Percentiles rank a stretch among this genome's conserved stretches.
These are phyloP conservation scores for Nitzschia inconspicua DNA, from an alignment of 108 stramenopile genomes.

Conservation along the genomic window DNA sequence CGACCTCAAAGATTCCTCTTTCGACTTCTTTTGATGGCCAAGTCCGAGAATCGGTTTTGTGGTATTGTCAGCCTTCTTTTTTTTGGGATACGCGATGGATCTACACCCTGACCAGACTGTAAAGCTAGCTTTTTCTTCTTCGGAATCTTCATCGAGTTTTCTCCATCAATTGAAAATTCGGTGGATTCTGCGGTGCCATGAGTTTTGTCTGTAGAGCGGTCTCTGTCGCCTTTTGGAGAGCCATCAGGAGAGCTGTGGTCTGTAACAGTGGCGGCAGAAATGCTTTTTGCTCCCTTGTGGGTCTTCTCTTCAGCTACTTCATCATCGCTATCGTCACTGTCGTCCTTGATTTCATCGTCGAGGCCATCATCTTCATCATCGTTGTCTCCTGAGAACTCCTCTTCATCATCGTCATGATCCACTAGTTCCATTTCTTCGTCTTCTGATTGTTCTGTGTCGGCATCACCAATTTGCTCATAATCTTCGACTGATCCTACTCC, in stretches of 20 bases:
- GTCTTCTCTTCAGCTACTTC: background rate
- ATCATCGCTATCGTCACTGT: background rate
- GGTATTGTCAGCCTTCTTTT: no score
- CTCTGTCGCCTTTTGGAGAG: background rate
- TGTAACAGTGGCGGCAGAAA: background rate
- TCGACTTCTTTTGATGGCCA: no score
- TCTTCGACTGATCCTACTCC: background rate
- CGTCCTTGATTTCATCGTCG: background rate
- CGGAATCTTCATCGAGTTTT: background rate
- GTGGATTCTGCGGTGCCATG: background rate
- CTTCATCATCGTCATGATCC: no score
- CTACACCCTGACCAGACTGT: no score
- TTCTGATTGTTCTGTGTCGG: no score
- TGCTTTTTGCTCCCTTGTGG: background rate
- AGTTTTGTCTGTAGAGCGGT: no score
- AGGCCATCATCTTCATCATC: slow-evolving; percentile 4
- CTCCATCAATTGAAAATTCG: slow-evolving; percentile 4
- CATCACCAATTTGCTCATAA: no score
- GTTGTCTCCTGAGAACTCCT: background rate
- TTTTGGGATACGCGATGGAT: no score
- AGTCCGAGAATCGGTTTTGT: no score
- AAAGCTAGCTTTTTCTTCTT: slow-evolving; percentile 14
- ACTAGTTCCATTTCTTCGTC: no score
- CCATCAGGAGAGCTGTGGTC: slow-evolving; percentile 8
- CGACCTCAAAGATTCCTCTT: no score